Percentiles rank a stretch among this genome's conserved stretches.
Conservation (phyloP, 805 yeast species). For the Myxozyma sirexii region DNA sequence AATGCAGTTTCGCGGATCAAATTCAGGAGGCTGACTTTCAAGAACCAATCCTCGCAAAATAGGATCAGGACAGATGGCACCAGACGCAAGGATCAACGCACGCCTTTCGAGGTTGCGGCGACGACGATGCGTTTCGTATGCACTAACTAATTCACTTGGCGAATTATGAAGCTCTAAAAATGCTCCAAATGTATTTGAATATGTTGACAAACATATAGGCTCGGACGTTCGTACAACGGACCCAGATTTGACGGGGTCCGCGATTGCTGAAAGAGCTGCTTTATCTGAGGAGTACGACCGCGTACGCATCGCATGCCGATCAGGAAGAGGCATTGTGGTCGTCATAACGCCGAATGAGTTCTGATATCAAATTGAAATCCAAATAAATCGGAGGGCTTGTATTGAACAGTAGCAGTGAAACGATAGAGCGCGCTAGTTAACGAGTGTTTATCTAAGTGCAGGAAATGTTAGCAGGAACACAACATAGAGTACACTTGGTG, state of each 20-base stretch:
- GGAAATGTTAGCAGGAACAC: no score
- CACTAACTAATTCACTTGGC: slow-evolving; percentile 16
- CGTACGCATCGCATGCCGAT: neutral
- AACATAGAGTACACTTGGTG: no score
- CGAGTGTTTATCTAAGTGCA: no score
- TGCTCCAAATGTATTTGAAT: slow-evolving; percentile 5
- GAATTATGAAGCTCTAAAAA: slow-evolving; percentile 17
- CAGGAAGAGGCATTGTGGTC: neutral
- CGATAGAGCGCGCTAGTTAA: no score
- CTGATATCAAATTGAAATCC: neutral
- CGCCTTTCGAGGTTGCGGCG: slow-evolving; percentile 19
- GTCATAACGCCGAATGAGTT: neutral
- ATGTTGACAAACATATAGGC: neutral
- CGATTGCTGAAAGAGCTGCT: neutral
- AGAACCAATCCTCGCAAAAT: slow-evolving; percentile 29
- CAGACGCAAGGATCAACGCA: slow-evolving; percentile 4
- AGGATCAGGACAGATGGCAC: slow-evolving; percentile 24
- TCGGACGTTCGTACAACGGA: neutral
- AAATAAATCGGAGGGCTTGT: no score
- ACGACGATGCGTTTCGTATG: slow-evolving; percentile 29
- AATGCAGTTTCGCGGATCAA: slow-evolving; percentile 32
- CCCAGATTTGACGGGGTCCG: neutral
- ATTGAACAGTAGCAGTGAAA: no score
- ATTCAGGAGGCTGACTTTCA: slow-evolving; percentile 25
- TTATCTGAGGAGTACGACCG: neutral